phyloP scores from a whole-genome alignment of 176 grass and related monocot species.

The Zoysia pacifica region DNA sequence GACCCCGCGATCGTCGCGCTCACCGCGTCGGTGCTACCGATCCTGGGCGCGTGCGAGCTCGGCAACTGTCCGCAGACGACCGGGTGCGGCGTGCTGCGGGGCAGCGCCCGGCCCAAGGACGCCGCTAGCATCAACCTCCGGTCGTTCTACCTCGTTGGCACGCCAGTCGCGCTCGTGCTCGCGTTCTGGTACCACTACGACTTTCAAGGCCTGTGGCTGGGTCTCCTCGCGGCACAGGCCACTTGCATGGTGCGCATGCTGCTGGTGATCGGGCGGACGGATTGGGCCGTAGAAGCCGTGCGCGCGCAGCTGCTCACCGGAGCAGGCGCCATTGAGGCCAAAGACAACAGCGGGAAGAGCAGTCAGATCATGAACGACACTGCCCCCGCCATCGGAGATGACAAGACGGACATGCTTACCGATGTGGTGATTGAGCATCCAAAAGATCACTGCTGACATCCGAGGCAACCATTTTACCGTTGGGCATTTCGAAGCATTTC shows the following conservation, averaged over 20 bases:
- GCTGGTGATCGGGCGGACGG: constrained; percentile 54
- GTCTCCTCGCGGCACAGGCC: constrained; percentile 71
- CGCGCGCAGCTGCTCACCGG: constrained; percentile 69
- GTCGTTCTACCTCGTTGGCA: constrained; percentile 77
- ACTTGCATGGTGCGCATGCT: constrained; percentile 75
- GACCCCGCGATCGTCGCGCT: constrained; percentile 70
- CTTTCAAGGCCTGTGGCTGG: constrained; percentile 78
- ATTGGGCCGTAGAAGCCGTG: constrained; percentile 64
- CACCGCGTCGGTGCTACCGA: constrained; percentile 74
- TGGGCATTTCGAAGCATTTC: background rate
- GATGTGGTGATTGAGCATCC: constrained; percentile 40
- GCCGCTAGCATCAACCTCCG: constrained; percentile 87
- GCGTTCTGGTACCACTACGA: constrained; percentile 72
- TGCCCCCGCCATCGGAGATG: constrained; percentile 4
- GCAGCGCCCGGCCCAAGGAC: constrained; percentile 72
- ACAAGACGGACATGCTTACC: constrained; percentile 21
- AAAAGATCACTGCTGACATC: constrained; percentile 41
- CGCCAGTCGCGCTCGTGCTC: constrained; percentile 69
- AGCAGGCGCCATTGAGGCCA: constrained; percentile 7
- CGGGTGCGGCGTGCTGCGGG: constrained; percentile 77
- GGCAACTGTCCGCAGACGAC: constrained; percentile 89
- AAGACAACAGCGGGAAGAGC: background rate
- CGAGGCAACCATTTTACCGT: background rate
- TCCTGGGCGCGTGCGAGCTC: constrained; percentile 75
- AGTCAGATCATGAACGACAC: background rate